phyloP scores from a whole-genome alignment of 2,329 filamentous ascomycete genomes.

The Verticillium zaregamsianum region DNA sequence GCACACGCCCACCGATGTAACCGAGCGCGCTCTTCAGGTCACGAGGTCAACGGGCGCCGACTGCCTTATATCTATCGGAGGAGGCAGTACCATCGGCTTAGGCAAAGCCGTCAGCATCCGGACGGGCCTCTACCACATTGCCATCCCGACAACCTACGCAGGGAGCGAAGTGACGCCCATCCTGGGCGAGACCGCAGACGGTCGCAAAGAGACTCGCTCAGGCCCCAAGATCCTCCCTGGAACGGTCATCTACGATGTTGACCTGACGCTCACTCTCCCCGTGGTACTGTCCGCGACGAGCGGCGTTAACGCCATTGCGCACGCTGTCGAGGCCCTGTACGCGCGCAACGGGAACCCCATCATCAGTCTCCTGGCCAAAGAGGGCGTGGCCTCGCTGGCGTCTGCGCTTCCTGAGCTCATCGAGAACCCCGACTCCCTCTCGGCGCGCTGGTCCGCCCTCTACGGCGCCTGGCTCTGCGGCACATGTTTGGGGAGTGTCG shows the following conservation, averaged over 20 bases:
- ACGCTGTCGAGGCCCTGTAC: constrained; percentile 62
- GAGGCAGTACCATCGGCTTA: constrained; percentile 59
- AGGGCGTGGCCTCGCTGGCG: constrained; percentile 52
- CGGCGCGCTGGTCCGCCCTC: constrained; percentile 55
- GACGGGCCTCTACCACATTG: constrained; percentile 49
- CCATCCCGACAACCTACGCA: constrained; percentile 58
- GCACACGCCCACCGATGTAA: constrained; percentile 57
- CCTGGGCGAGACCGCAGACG: constrained; percentile 56
- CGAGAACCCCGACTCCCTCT: neutral
- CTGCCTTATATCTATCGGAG: constrained; percentile 55
- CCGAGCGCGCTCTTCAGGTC: constrained; percentile 44
- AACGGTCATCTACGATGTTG: constrained; percentile 61
- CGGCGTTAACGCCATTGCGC: constrained; percentile 63
- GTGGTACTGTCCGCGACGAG: constrained; percentile 48
- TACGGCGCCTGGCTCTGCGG: constrained; percentile 65
- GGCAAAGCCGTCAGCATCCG: constrained; percentile 54
- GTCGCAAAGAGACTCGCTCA: constrained; percentile 51
- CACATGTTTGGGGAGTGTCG: constrained; percentile 53
- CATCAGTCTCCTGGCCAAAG: constrained; percentile 51
- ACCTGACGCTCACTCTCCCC: constrained; percentile 57
- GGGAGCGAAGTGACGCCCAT: constrained; percentile 63
- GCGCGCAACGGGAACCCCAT: constrained; percentile 58
- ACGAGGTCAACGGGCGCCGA: constrained; percentile 32
- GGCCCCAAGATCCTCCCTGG: constrained; percentile 57
- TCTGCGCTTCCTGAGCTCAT: neutral